phyloP scores from a whole-genome alignment of 164 flowering plant species.

The Protea cynaroides region DNA sequence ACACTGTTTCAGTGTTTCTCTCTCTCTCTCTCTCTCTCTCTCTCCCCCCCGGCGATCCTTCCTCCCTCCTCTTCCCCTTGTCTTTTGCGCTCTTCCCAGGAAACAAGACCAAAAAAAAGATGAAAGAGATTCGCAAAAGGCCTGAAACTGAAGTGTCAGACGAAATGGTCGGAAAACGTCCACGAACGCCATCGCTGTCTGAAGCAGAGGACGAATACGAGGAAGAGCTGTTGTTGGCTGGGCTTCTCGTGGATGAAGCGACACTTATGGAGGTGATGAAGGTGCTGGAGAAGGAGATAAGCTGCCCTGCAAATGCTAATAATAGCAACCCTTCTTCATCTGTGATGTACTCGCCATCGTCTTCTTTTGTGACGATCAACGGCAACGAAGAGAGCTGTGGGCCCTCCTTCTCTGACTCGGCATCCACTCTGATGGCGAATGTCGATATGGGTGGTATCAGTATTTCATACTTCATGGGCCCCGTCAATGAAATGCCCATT shows the following conservation, averaged over 20 bases:
- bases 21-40: neutral
- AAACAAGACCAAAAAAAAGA: too few relatives aligned
- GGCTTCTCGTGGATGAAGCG: slow-evolving; percentile 11
- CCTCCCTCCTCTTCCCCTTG: too few relatives aligned
- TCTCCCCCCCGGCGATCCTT: too few relatives aligned
- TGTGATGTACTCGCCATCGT: too few relatives aligned
- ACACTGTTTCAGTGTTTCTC: too few relatives aligned
- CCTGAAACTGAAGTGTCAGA: too few relatives aligned
- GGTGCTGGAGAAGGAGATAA: slow-evolving; percentile 7
- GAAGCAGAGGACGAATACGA: neutral
- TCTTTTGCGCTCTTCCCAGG: too few relatives aligned
- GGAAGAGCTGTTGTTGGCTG: slow-evolving; percentile 10
- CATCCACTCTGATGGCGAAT: slow-evolving; percentile 19
- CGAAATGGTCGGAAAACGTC: neutral
- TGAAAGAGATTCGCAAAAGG: too few relatives aligned
- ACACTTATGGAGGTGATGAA: slow-evolving; percentile 17
- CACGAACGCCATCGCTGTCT: neutral
- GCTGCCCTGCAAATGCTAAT: neutral
- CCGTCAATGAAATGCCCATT: neutral
- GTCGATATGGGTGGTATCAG: slow-evolving; percentile 9
- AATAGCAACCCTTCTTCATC: neutral
- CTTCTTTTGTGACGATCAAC: slow-evolving; percentile 14
- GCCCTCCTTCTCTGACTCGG: slow-evolving; percentile 16
- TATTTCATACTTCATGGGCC: slow-evolving; percentile 4
- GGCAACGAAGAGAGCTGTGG: slow-evolving; percentile 24